phyloP scores from a whole-genome alignment of 805 yeast genomes.

The Zygoascus biomembranicola region DNA sequence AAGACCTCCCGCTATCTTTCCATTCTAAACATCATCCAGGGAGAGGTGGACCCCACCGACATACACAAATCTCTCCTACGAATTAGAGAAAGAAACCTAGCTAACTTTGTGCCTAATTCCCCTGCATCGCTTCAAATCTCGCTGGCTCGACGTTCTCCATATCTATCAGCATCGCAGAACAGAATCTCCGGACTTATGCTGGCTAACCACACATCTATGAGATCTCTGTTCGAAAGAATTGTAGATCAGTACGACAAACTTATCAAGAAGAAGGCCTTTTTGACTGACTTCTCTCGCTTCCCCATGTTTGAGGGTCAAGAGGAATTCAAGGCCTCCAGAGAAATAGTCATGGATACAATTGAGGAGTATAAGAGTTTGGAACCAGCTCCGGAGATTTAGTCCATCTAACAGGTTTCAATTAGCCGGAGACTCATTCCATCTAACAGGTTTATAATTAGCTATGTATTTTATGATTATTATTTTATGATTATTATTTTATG shows the following conservation, averaged over 20 bases:
- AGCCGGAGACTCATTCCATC: too few species aligned
- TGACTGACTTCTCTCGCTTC: slow-evolving; percentile 58
- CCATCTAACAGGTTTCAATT: too few species aligned
- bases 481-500: too few species aligned
- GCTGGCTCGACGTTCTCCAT: slow-evolving; percentile 66
- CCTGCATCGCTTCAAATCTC: slow-evolving; percentile 74
- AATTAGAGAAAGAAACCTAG: slow-evolving; percentile 33
- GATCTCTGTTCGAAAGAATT: slow-evolving; percentile 55
- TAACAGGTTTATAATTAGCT: too few species aligned
- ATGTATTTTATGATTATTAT: too few species aligned
- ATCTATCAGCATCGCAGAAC: slow-evolving; percentile 33
- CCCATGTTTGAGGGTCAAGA: slow-evolving; percentile 35
- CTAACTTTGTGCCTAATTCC: slow-evolving; percentile 80
- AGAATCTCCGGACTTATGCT: slow-evolving; percentile 73
- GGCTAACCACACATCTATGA: slow-evolving; percentile 72
- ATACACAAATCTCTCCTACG: slow-evolving; percentile 40
- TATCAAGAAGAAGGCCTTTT: slow-evolving; percentile 72
- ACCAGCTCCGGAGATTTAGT: slow-evolving; percentile 1
- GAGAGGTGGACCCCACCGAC: slow-evolving; percentile 59
- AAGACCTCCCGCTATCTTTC: slow-evolving; percentile 53
- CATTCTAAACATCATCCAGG: slow-evolving; percentile 62
- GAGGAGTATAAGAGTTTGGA: slow-evolving; percentile 57
- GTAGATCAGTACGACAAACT: slow-evolving; percentile 73
- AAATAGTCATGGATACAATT: slow-evolving; percentile 66
- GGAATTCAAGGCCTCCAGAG: slow-evolving; percentile 76